Evolutionary conservation across 225 moss, liverwort and hornwort species (phyloP).

Genomic region (Climacium dendroides): DNA sequence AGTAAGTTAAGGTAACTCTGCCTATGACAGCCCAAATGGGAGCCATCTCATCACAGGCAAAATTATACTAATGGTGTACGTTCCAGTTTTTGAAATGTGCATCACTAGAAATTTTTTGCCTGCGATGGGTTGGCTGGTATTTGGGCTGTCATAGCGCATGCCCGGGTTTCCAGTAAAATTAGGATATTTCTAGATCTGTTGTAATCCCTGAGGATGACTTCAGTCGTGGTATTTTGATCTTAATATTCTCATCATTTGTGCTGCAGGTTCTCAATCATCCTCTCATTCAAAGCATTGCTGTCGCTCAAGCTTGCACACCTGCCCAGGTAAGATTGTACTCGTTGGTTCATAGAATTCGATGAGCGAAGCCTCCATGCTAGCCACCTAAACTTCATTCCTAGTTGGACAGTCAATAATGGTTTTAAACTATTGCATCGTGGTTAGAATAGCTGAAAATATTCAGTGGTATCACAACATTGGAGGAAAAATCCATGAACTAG

Average conservation of each 20-base stretch:
- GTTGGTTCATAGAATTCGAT: not conserved
- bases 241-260: not conserved
- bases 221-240: not conserved
- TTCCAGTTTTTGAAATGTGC: too few species aligned
- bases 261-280: conserved; percentile 30
- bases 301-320: conserved; percentile 22
- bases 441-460: not conserved
- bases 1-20: too few species aligned
- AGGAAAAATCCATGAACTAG: not conserved
- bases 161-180: not conserved
- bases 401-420: not conserved
- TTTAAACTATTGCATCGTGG: not conserved
- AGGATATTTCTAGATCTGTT: not conserved
- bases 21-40: too few species aligned
- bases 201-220: not conserved
- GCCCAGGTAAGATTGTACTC: conserved; percentile 10
- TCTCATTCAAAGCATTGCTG: conserved; percentile 5
- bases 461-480: not conserved
- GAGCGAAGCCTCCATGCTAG: not conserved
- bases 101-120: too few species aligned
- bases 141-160: too few species aligned
- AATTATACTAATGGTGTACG: too few species aligned
- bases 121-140: too few species aligned
- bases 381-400: not conserved
- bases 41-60: too few species aligned